These are phyloP conservation scores for Metschnikowia similis DNA, from an alignment of 805 yeast species.

Conservation along the genomic window DNA sequence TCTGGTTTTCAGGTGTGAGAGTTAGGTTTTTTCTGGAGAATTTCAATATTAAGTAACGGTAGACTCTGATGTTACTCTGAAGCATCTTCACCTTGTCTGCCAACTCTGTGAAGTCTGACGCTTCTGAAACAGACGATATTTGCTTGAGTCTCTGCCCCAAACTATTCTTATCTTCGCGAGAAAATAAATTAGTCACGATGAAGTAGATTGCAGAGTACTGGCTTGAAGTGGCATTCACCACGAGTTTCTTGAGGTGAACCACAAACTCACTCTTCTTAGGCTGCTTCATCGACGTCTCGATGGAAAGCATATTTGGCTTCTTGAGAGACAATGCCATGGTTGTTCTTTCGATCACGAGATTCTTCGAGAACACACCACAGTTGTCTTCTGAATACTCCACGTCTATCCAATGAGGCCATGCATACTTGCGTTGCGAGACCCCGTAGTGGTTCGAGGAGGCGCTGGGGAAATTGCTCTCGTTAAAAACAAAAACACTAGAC, in stretches of 20 bases:
- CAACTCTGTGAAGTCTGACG: slow-evolving; percentile 32
- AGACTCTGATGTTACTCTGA: slow-evolving; percentile 28
- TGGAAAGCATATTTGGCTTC: slow-evolving; percentile 50
- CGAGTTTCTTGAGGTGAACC: slow-evolving; percentile 35
- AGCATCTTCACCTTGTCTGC: slow-evolving; percentile 26
- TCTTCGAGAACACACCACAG: slow-evolving; percentile 18
- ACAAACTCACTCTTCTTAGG: slow-evolving; percentile 25
- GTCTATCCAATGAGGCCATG: slow-evolving; percentile 21
- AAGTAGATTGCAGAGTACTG: slow-evolving; percentile 37
- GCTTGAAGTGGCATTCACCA: slow-evolving; percentile 33
- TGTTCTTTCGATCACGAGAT: slow-evolving; percentile 33
- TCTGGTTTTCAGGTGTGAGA: slow-evolving; percentile 19
- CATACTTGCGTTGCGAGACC: neutral
- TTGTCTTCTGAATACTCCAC: slow-evolving; percentile 22
- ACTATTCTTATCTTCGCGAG: slow-evolving; percentile 26
- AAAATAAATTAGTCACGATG: slow-evolving; percentile 32
- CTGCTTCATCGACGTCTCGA: slow-evolving; percentile 21
- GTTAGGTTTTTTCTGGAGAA: slow-evolving; percentile 31
- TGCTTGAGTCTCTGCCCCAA: slow-evolving; percentile 39
- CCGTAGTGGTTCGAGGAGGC: slow-evolving; percentile 5
- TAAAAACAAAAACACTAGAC: slow-evolving; percentile 50
- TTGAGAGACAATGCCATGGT: slow-evolving; percentile 42
- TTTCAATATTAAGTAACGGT: slow-evolving; percentile 34
- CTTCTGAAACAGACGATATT: slow-evolving; percentile 33
- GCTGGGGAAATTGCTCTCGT: slow-evolving; percentile 25